These are phyloP conservation scores for Naganishia friedmannii DNA, from an alignment of 768 basidiomycete genomes.

Conservation along the genomic window DNA sequence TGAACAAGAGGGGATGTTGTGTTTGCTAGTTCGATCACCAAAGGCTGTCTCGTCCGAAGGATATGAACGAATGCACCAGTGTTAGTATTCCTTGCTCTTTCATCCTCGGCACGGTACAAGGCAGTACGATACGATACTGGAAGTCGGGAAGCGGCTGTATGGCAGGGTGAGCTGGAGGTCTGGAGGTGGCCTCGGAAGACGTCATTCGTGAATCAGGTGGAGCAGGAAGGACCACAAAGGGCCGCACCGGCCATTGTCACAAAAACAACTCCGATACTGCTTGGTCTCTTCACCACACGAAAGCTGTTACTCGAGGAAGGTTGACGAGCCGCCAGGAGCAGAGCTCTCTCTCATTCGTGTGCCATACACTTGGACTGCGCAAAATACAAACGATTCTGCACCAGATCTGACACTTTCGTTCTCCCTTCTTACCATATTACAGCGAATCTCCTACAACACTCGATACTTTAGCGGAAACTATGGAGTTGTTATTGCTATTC, in stretches of 20 bases:
- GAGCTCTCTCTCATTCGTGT: too few relatives aligned
- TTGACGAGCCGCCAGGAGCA: too few relatives aligned
- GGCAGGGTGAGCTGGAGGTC: not conserved
- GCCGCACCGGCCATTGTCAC: too few relatives aligned
- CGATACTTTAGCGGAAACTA: constrained; percentile 71
- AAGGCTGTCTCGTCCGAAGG: constrained; percentile 49
- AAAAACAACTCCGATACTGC: too few relatives aligned
- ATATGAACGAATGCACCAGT: constrained; percentile 51
- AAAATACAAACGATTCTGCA: too few relatives aligned
- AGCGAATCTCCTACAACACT: constrained; percentile 66
- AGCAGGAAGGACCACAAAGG: too few relatives aligned
- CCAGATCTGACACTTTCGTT: not conserved
- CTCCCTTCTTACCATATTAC: not conserved
- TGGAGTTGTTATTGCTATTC: constrained; percentile 79
- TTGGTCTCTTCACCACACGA: too few relatives aligned
- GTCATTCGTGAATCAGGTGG: too few relatives aligned
- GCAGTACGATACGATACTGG: not conserved
- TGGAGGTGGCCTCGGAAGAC: not conserved
- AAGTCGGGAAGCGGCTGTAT: not conserved
- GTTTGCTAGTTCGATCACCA: constrained; percentile 49
- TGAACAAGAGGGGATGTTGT: not conserved
- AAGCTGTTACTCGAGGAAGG: too few relatives aligned
- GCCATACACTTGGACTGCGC: too few relatives aligned
- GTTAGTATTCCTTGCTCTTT: constrained; percentile 31
- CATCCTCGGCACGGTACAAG: not conserved